Conservation (phyloP, 352 stramenopile genomes). For the Globisporangium acanthophoron region DNA sequence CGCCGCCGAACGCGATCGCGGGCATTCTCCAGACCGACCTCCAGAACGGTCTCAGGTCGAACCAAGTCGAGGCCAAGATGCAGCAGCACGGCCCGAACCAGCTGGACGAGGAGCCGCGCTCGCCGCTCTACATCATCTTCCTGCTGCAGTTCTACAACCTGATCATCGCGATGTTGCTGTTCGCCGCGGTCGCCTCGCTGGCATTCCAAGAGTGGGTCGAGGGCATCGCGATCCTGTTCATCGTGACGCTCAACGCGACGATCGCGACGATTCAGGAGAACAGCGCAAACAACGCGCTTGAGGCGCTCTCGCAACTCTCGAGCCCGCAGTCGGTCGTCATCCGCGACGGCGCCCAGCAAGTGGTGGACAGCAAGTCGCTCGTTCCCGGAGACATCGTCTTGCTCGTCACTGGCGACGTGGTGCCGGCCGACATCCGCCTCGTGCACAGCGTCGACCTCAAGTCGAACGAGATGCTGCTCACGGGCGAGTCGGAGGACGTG, state of each 20-base stretch:
- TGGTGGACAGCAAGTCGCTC: slow-evolving; percentile 61
- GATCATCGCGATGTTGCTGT: slow-evolving; percentile 62
- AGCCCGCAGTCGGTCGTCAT: slow-evolving; percentile 63
- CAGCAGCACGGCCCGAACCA: slow-evolving; percentile 44
- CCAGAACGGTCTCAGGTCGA: slow-evolving; percentile 33
- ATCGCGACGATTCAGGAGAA: slow-evolving; percentile 66
- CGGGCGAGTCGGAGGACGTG: slow-evolving; percentile 88
- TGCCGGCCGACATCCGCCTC: slow-evolving; percentile 89
- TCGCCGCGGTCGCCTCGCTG: slow-evolving; percentile 51
- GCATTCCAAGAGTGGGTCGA: slow-evolving; percentile 60
- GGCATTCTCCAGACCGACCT: slow-evolving; percentile 52
- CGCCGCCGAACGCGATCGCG: slow-evolving; percentile 32
- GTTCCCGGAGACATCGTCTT: slow-evolving; percentile 85
- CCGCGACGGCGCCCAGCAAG: slow-evolving; percentile 49
- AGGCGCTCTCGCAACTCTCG: slow-evolving; percentile 51
- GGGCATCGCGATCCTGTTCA: slow-evolving; percentile 63
- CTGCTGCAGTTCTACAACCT: slow-evolving; percentile 80
- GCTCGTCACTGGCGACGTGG: slow-evolving; percentile 90
- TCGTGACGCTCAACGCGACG: slow-evolving; percentile 53
- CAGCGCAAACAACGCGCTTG: slow-evolving; percentile 54
- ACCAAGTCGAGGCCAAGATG: slow-evolving; percentile 37
- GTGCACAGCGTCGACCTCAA: slow-evolving; percentile 82
- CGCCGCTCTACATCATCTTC: slow-evolving; percentile 59
- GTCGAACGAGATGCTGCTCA: slow-evolving; percentile 93
- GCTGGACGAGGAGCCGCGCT: slow-evolving; percentile 57